Evolutionary conservation across 108 stramenopile genomes (phyloP), one percentile per base, ranked within the genome.

Genomic region (Pseudonitzschia multiseries): DNA sequence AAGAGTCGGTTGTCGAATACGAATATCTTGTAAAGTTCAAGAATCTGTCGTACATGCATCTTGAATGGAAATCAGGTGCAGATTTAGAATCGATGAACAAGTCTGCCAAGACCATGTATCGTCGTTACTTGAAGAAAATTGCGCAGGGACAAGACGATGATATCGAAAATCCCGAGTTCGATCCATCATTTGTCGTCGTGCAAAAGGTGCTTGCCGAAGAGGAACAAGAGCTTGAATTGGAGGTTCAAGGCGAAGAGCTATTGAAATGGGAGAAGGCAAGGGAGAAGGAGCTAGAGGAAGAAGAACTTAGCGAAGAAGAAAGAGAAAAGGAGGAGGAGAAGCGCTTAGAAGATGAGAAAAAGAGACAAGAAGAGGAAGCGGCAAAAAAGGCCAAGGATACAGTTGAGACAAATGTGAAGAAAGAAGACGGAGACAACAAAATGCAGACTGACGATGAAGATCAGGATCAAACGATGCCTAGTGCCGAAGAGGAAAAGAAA

Each of bases 1-100:
- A 71, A 20, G 42, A 78, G 3, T 67, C 67, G 6, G 29, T 79
- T 18, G 82, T 92, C 70, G 93, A 97, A 73, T 97, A 94, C 79
- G 98, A 98, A 70, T 98, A 96, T 76, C 82, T 97, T 21, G 81
- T 98, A 68, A 98, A 98, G 73, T 98, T 91, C 88, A 95, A 93
- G 81, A 95, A 95, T 46, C 82, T 87, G 10, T 96, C 96, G 0
- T 96, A 97, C 82, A 81, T 95, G 33, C 97, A 97, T 72, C 81
- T 96, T 46, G 85, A 89, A 57, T 96, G 94, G 93, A 89, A 90
- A 57, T 76, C 87, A 8, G 93, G 93, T 5, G 83, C 86, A 14
- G 93, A 96, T 65, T 66, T 97, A 43, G 93, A 93, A 72, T 85
- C 81, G 61, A 93, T 93, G 92, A 89, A 86, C 76, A 90, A 90